A percentile compares a stretch with the other conserved stretches of the same genome.
These are phyloP conservation scores for Arthroderma sp. DNA, from an alignment of 2,329 filamentous ascomycete species.

Conservation along the genomic window DNA sequence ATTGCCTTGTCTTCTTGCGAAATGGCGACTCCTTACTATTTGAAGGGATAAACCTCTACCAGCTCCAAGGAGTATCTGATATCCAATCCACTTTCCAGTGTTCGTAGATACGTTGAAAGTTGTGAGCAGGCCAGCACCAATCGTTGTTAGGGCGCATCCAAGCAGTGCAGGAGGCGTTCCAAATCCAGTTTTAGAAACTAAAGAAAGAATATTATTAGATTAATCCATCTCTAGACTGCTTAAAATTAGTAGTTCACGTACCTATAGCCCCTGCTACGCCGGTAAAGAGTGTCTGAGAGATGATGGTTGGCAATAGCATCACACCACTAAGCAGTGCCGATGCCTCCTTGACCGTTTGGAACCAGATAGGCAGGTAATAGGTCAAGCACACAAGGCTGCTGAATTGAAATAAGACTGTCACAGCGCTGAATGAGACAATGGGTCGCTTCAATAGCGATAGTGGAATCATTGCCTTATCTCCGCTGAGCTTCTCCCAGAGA, in stretches of 20 bases:
- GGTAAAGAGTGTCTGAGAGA: conserved; percentile 16
- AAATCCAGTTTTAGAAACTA: not conserved
- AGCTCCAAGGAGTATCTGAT: conserved; percentile 21
- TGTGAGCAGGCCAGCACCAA: conserved; percentile 25
- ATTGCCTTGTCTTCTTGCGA: too few relatives aligned
- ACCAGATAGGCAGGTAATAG: conserved; percentile 25
- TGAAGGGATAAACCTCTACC: conserved; percentile 18
- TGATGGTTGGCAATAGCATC: conserved; percentile 27
- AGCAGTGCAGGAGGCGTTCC: conserved; percentile 20
- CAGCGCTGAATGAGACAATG: conserved; percentile 18
- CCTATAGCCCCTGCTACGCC: conserved; percentile 14
- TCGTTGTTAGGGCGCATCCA: conserved; percentile 19
- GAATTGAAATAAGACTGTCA: too few relatives aligned
- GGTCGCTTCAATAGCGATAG: too few relatives aligned
- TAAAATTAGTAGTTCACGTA: too few relatives aligned
- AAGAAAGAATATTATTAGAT: too few relatives aligned
- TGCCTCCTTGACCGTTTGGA: conserved; percentile 36
- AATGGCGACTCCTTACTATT: too few relatives aligned
- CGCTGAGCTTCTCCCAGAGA: too few relatives aligned
- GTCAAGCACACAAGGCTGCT: too few relatives aligned
- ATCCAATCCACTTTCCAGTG: conserved; percentile 21
- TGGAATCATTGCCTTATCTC: too few relatives aligned
- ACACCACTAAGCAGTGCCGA: conserved; percentile 34
- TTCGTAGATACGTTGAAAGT: conserved; percentile 19
- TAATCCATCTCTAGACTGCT: too few relatives aligned